Conservation (phyloP, 116 monocot species). For the Trichopus zeylanicus region DNA sequence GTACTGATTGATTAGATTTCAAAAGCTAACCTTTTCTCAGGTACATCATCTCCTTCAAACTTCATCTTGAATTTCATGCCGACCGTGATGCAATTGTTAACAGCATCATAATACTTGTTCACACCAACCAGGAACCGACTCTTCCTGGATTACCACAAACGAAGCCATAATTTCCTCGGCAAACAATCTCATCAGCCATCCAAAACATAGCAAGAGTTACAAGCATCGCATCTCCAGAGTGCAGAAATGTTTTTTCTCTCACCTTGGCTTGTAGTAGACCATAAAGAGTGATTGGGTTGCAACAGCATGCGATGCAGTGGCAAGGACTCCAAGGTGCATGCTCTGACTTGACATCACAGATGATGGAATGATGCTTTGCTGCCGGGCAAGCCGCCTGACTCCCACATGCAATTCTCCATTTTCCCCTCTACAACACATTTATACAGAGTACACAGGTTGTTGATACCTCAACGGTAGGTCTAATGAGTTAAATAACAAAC, state of each 20-base stretch:
- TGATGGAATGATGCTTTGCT: constrained; percentile 39
- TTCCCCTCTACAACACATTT: constrained; percentile 7
- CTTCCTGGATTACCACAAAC: constrained; percentile 16
- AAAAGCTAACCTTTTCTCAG: constrained; percentile 44
- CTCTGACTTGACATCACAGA: constrained; percentile 73
- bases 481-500: background rate
- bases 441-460: background rate
- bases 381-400: constrained; percentile 22
- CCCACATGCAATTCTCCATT: constrained; percentile 15
- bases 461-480: background rate
- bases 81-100: constrained; percentile 22
- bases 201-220: background rate
- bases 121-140: constrained; percentile 52
- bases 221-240: background rate
- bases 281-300: constrained; percentile 32
- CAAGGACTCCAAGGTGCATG: constrained; percentile 83
- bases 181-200: background rate
- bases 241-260: background rate
- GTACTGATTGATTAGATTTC: too few species aligned
- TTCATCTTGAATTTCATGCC: constrained; percentile 64
- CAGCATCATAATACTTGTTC: constrained; percentile 50
- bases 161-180: background rate
- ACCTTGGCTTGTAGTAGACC: constrained; percentile 64
- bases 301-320: constrained; percentile 58
- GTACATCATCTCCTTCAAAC: constrained; percentile 64